Base-by-base conservation (phyloP, 2,329 filamentous ascomycete species). In the Juglanconis oblonga region DNA sequence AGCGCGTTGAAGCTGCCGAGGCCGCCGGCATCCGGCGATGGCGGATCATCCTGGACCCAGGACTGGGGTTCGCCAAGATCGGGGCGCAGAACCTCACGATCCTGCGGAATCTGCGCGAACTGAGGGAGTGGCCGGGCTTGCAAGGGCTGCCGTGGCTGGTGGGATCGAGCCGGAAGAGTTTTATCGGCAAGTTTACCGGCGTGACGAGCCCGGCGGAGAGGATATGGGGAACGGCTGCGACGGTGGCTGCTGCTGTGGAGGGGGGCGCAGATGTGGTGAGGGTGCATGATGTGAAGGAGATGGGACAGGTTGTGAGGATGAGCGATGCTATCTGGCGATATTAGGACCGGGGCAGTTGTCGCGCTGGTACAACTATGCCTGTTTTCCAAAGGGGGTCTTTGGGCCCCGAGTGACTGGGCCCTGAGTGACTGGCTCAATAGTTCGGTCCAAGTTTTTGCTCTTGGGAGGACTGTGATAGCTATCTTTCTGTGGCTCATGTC, bases 21-120 rank as follows among this genome's bases (percentile, higher is more conserved):
- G 81, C 79, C 13, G 92, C 92, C 0, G 95, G 95, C 0, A 84
- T 99, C 48, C 83, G 91, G 4, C 87, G 93, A 52, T 99, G 95
- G 95, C 90, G 94, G 65, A 96, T 99, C 65, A 87, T 98, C 38
- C 85, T 98, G 1, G 95, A 99, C 71, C 95, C 95, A 0, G 95
- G 95, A 0, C 84, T 99, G 36, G 95, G 95, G 0, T 99, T 99
- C 71, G 92, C 95, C 58, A 99, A 99, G 78, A 87, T 85, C 0
- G 80, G 82, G 57, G 79, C 82, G 45, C 92, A 97, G 72, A 97
- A 97, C 73, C 77, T 97, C 2, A 87, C 92, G 67, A 77, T 99
- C 2, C 77, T 99, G 38, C 81, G 90, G 8, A 76, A 84, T 1
- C 74, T 96, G 36, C 79, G 81, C 8, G 83, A 87, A 65, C 76